Evolutionary conservation across 2,329 filamentous ascomycete genomes (phyloP).

Genomic region (Trichoderma sp.): DNA sequence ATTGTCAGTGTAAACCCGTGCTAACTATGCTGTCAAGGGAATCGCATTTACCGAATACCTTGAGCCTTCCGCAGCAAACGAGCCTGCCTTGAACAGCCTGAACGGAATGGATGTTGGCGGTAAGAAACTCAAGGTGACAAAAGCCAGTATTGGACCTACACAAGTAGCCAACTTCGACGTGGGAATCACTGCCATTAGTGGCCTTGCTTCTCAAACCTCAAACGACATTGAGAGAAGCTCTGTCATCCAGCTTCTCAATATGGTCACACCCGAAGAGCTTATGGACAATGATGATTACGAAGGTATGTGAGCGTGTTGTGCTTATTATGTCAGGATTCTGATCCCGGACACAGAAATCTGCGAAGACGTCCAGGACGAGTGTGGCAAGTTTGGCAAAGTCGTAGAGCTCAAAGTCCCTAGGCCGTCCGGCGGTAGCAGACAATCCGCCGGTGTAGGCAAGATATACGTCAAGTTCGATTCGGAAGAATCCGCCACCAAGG

Average conservation of each 20-base stretch:
- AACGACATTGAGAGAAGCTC: constrained; percentile 74
- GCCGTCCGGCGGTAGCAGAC: constrained; percentile 75
- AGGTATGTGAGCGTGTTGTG: constrained; percentile 47
- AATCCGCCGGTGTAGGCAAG: constrained; percentile 89
- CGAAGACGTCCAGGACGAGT: constrained; percentile 92
- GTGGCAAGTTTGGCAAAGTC: constrained; percentile 82
- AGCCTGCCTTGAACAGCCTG: constrained; percentile 83
- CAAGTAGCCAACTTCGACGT: constrained; percentile 90
- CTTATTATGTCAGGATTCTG: constrained; percentile 29
- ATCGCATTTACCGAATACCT: constrained; percentile 96
- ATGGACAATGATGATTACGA: constrained; percentile 94
- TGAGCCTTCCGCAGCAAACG: constrained; percentile 66
- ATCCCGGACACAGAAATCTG: constrained; percentile 71
- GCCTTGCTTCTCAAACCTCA: constrained; percentile 87
- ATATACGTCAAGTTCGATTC: constrained; percentile 94
- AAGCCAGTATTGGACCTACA: constrained; percentile 90
- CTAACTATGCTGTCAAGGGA: constrained; percentile 50
- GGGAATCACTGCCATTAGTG: constrained; percentile 95
- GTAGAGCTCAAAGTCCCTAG: constrained; percentile 90
- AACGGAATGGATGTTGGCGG: constrained; percentile 94
- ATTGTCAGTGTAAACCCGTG: not conserved
- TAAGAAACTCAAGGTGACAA: constrained; percentile 76
- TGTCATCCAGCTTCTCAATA: constrained; percentile 92
- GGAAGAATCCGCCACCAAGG: constrained; percentile 74
- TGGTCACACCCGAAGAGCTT: constrained; percentile 95